Evolutionary conservation across 805 yeast genomes (phyloP).

Genomic region (Saccharomycopsis babjevae): DNA sequence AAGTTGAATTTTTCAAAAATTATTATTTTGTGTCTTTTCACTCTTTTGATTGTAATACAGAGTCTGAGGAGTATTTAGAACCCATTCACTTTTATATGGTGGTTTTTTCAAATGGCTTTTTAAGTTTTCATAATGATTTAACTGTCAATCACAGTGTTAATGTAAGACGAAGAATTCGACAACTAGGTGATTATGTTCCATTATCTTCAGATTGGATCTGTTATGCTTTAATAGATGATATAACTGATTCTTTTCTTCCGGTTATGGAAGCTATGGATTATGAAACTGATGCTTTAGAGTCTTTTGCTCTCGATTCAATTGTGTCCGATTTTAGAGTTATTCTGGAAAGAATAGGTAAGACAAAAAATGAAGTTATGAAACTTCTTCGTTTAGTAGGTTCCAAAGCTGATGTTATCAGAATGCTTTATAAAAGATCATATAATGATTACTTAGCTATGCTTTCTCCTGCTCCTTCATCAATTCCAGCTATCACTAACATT

Average conservation of each 20-base stretch:
- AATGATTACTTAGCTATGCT: slow-evolving; percentile 30
- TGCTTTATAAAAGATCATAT: slow-evolving; percentile 92
- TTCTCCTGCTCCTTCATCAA: not conserved
- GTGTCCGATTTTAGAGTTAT: slow-evolving; percentile 65
- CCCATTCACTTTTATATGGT: slow-evolving; percentile 53
- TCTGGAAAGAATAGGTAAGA: slow-evolving; percentile 77
- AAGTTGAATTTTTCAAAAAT: slow-evolving; percentile 81
- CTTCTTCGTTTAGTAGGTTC: slow-evolving; percentile 81
- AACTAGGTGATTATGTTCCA: slow-evolving; percentile 48
- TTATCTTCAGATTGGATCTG: slow-evolving; percentile 59
- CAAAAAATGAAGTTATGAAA: slow-evolving; percentile 87
- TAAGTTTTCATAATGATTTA: slow-evolving; percentile 51
- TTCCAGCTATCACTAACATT: not conserved
- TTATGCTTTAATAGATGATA: slow-evolving; percentile 56
- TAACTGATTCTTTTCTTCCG: slow-evolving; percentile 57
- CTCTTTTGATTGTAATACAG: slow-evolving; percentile 80
- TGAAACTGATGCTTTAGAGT: slow-evolving; percentile 61
- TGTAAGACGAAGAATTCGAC: slow-evolving; percentile 55
- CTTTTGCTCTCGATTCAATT: slow-evolving; percentile 72
- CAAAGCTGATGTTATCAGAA: slow-evolving; percentile 91
- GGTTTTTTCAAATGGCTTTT: slow-evolving; percentile 49
- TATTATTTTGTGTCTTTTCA: slow-evolving; percentile 96
- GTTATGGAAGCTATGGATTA: slow-evolving; percentile 46
- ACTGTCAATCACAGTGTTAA: slow-evolving; percentile 49
- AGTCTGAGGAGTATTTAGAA: slow-evolving; percentile 73